These are phyloP conservation scores for Vitis labrusca DNA, from an alignment of 164 flowering plant genomes.

Conservation along the genomic window DNA sequence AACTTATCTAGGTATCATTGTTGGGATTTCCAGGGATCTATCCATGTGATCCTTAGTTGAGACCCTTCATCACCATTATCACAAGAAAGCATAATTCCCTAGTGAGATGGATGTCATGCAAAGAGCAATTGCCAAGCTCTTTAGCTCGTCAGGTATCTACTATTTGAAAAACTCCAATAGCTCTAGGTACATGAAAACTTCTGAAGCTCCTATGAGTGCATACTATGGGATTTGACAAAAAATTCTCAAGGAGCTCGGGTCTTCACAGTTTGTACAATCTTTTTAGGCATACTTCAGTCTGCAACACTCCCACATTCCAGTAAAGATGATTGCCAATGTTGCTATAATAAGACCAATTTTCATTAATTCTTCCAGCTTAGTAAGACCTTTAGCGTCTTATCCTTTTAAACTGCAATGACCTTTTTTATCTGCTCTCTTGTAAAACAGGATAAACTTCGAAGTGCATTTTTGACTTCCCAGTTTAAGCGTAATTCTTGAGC, in stretches of 20 bases:
- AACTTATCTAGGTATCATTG: conserved; percentile 83
- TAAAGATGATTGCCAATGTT: conserved; percentile 70
- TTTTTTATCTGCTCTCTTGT: conserved; percentile 49
- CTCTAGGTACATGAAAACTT: conserved; percentile 93
- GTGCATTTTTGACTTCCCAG: too few relatives aligned
- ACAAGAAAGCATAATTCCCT: conserved; percentile 81
- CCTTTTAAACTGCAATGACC: conserved; percentile 25
- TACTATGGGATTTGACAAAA: conserved; percentile 96
- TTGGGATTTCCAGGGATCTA: conserved; percentile 94
- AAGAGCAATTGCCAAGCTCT: conserved; percentile 93
- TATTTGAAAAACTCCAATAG: conserved; percentile 91
- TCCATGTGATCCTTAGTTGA: conserved; percentile 59
- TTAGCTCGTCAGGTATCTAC: conserved; percentile 84
- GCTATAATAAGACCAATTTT: conserved; percentile 80
- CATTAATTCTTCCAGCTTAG: conserved; percentile 88
- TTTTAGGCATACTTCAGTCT: conserved; percentile 61
- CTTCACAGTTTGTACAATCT: conserved; percentile 56
- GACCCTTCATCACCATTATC: conserved; percentile 69
- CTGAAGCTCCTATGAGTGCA: conserved; percentile 81
- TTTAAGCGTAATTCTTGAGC: too few relatives aligned
- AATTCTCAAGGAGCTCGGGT: conserved; percentile 78
- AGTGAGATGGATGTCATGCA: conserved; percentile 93
- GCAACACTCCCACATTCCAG: conserved; percentile 71
- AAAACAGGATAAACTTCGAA: not conserved
- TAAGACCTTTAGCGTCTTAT: conserved; percentile 46